Evolutionary conservation across 169 alveolate genomes (phyloP).

Genomic region (Plasmodium vinckei): DNA sequence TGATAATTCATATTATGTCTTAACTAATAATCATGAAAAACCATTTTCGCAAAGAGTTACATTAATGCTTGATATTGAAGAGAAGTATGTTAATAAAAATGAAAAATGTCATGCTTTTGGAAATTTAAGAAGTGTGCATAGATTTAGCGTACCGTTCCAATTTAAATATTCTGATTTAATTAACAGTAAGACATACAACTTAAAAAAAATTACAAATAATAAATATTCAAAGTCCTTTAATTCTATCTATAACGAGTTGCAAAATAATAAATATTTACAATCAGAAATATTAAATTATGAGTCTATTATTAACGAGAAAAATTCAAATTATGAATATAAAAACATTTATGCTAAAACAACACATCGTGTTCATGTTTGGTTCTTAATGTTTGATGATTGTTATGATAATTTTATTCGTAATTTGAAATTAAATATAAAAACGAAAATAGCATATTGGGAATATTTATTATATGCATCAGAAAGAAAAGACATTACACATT

Average conservation of each 20-base stretch:
- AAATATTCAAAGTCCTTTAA: slow-evolving; percentile 40
- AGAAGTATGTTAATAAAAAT: slow-evolving; percentile 47
- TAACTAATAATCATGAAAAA: slow-evolving; percentile 25
- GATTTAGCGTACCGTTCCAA: slow-evolving; percentile 41
- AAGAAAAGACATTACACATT: slow-evolving; percentile 23
- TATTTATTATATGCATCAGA: slow-evolving; percentile 43
- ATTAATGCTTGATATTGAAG: slow-evolving; percentile 63
- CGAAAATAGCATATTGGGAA: slow-evolving; percentile 74
- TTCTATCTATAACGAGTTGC: slow-evolving; percentile 31
- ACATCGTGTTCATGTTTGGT: slow-evolving; percentile 74
- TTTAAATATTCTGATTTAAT: slow-evolving; percentile 63
- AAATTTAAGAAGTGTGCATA: slow-evolving; percentile 41
- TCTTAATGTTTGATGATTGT: slow-evolving; percentile 68
- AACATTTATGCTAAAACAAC: slow-evolving; percentile 62
- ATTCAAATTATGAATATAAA: slow-evolving; percentile 35
- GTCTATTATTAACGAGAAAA: slow-evolving; percentile 21
- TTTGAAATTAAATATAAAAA: slow-evolving; percentile 61
- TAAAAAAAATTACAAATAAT: slow-evolving; percentile 51
- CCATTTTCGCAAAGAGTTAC: slow-evolving; percentile 56
- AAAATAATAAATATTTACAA: slow-evolving; percentile 46
- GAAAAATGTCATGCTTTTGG: slow-evolving; percentile 65
- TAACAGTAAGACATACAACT: slow-evolving; percentile 60
- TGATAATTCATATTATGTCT: slow-evolving; percentile 65
- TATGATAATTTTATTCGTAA: slow-evolving; percentile 50
- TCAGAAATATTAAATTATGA: slow-evolving; percentile 32